phyloP scores from a whole-genome alignment of 163 green algal genomes.

The Chlamydomonas reinhardtii region DNA sequence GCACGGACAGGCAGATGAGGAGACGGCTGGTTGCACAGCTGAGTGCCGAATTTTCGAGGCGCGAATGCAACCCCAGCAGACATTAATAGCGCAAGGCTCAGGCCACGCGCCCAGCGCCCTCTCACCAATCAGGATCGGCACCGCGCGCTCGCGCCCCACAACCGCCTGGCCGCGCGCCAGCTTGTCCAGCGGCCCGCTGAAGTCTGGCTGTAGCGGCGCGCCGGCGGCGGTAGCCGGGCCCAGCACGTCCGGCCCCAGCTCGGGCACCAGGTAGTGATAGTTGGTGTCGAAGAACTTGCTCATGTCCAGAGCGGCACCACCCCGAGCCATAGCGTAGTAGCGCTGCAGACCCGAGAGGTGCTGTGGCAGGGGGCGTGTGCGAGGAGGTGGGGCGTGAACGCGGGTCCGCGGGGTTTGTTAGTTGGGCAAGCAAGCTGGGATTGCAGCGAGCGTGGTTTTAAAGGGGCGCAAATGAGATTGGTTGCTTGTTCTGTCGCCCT shows the following conservation, averaged over 20 bases:
- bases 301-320: conserved; percentile 89
- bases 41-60: no score
- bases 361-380: background rate
- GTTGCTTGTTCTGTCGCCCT: no score
- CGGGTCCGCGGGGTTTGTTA: no score
- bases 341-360: conserved; percentile 69
- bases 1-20: no score
- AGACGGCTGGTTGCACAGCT: background rate
- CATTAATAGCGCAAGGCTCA: no score
- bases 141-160: conserved; percentile 75
- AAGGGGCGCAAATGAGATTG: no score
- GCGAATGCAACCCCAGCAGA: no score
- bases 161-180: conserved; percentile 74
- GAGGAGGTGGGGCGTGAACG: no score
- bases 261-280: conserved; percentile 92
- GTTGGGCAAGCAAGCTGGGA: no score
- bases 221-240: background rate
- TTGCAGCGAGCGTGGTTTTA: no score
- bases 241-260: conserved; percentile 70
- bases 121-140: conserved; percentile 88
- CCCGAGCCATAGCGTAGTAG: conserved; percentile 94
- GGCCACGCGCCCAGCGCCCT: no score
- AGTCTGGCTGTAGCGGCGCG: conserved; percentile 61
- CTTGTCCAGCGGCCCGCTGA: conserved; percentile 73
- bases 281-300: conserved; percentile 96